Conservation (phyloP, 768 basidiomycete genomes). For the Boletus rufocinnamomeus region DNA sequence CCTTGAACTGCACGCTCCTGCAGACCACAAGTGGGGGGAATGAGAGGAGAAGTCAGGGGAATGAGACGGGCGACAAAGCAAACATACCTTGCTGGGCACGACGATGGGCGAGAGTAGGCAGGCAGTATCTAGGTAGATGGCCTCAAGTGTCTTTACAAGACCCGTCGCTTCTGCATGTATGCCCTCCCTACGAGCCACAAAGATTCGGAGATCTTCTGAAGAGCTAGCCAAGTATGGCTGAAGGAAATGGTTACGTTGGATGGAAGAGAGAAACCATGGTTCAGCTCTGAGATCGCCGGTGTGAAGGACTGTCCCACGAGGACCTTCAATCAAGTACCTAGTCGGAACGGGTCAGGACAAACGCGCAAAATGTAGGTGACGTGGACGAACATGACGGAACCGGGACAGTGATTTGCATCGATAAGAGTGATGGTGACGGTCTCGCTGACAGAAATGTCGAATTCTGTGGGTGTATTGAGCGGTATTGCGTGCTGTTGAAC, state of each 20-base stretch:
- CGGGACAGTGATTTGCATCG: conserved; percentile 95
- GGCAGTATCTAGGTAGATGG: conserved; percentile 85
- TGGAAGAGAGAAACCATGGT: conserved; percentile 68
- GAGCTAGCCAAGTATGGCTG: conserved; percentile 61
- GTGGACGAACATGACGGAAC: conserved; percentile 78
- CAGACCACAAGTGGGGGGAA: not conserved
- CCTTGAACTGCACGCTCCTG: conserved; percentile 69
- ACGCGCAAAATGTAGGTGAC: not conserved
- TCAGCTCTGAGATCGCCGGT: conserved; percentile 95
- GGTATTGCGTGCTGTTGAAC: conserved; percentile 53
- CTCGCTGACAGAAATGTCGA: conserved; percentile 58
- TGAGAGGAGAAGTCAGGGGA: not conserved
- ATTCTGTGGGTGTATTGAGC: conserved; percentile 61
- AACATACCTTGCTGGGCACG: conserved; percentile 60
- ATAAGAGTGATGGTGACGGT: conserved; percentile 74
- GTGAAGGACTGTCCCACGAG: conserved; percentile 73
- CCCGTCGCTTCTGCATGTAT: conserved; percentile 24
- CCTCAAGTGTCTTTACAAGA: conserved; percentile 57
- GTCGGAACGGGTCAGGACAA: not conserved
- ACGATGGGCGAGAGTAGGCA: conserved; percentile 52
- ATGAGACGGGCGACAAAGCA: no score
- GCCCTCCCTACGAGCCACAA: conserved; percentile 28
- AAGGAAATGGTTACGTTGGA: conserved; percentile 70
- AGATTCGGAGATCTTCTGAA: conserved; percentile 25
- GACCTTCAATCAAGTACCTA: conserved; percentile 85